Evolutionary conservation across 768 basidiomycete genomes (phyloP).

Genomic region (Boletus rufocinnamomeus): DNA sequence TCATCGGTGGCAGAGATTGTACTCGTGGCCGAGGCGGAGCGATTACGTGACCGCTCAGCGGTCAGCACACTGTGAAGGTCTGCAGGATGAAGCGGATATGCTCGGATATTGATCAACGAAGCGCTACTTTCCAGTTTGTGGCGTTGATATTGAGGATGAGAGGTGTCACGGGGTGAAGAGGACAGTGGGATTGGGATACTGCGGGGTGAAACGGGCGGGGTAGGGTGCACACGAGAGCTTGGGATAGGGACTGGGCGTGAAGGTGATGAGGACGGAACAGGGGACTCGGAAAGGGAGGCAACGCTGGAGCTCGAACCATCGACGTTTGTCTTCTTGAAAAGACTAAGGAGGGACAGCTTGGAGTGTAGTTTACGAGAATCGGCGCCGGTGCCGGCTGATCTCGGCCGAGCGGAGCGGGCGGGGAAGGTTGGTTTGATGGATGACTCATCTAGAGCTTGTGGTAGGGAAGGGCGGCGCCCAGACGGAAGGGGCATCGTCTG

Average conservation of each 20-base stretch:
- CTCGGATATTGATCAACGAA: slow-evolving; percentile 24
- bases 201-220: slow-evolving; percentile 34
- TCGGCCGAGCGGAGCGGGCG: slow-evolving; percentile 53
- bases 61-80: slow-evolving; percentile 51
- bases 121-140: slow-evolving; percentile 27
- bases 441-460: slow-evolving; percentile 47
- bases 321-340: slow-evolving; percentile 64
- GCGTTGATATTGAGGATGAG: slow-evolving; percentile 20
- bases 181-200: slow-evolving; percentile 26
- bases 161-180: slow-evolving; percentile 33
- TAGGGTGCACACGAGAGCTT: slow-evolving; percentile 19
- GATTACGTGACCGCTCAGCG: slow-evolving; percentile 35
- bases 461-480: slow-evolving; percentile 69
- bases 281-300: slow-evolving; percentile 33
- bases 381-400: slow-evolving; percentile 71
- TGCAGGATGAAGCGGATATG: slow-evolving; percentile 44
- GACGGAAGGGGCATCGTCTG: slow-evolving; percentile 30
- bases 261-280: slow-evolving; percentile 30
- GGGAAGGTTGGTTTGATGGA: slow-evolving; percentile 34
- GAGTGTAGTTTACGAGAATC: slow-evolving; percentile 59
- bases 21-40: slow-evolving; percentile 39
- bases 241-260: slow-evolving; percentile 29
- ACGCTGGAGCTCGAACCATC: slow-evolving; percentile 40
- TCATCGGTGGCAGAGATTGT: slow-evolving; percentile 21
- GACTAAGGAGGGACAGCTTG: slow-evolving; percentile 72